A percentile compares a stretch with the other conserved stretches of the same genome.
phyloP scores from a whole-genome alignment of 140 eudicot species.

The Ambrosia hybrid region DNA sequence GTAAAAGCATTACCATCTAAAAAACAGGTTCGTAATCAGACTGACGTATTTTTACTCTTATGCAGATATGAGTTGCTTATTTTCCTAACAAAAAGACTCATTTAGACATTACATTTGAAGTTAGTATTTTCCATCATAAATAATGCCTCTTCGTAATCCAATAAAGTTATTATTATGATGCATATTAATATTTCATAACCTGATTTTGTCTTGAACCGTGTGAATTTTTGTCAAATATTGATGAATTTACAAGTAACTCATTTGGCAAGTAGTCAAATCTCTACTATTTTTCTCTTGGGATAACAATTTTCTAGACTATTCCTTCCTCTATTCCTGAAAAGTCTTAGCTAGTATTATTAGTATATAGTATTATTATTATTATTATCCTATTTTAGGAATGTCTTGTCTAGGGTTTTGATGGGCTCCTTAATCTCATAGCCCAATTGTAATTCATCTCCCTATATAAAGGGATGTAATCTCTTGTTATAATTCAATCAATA shows the following conservation, averaged over 20 bases:
- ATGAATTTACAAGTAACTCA: neutral
- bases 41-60: conserved; percentile 7
- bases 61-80: conserved; percentile 6
- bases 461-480: too few relatives aligned
- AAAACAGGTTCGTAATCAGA: conserved; percentile 50
- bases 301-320: too few relatives aligned
- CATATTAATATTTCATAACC: neutral
- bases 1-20: conserved; percentile 46
- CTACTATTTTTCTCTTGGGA: too few relatives aligned
- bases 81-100: neutral
- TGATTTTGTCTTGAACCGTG: neutral
- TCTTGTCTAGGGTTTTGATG: too few relatives aligned
- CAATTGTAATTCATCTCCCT: too few relatives aligned
- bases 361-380: too few relatives aligned
- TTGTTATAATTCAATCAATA: too few relatives aligned
- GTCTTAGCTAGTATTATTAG: too few relatives aligned
- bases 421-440: too few relatives aligned
- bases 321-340: too few relatives aligned
- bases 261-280: too few relatives aligned
- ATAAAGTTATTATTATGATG: neutral
- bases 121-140: neutral
- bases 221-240: neutral
- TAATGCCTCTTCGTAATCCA: neutral
- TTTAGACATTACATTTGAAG: conserved; percentile 1
- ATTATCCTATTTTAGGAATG: too few relatives aligned